Evolutionary conservation across 2,329 filamentous ascomycete genomes (phyloP), one percentile per base, ranked within the genome.

Genomic region (Ophiostoma triangulosporum): DNA sequence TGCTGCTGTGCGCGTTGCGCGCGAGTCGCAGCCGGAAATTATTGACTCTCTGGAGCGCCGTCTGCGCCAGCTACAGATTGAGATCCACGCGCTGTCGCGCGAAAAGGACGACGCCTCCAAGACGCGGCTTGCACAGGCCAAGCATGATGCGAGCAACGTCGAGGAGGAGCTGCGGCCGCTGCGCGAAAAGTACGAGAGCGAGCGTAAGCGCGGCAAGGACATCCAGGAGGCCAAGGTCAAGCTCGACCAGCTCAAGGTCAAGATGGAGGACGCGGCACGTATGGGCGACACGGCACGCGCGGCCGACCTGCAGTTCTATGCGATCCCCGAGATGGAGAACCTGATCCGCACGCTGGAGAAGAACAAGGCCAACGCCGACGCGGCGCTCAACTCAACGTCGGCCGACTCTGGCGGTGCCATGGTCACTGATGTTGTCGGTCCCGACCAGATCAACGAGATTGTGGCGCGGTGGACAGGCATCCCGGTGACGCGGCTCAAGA

Each of bases 371-470:
- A 79, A 78, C 48, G 85, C 86, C 3, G 93, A 97, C 65, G 84
- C 82, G 9, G 78, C 77, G 14, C 71, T 83, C n/a, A 81, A 73
- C 61, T 70, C 72, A 6, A 67, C 65, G 9, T 71, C 70, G 29
- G 70, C 71, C 27, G 86, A 86, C 33, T 69, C 74, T 4, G 78
- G 79, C 53, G 80, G 82, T 52, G 80, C 87, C 24, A 83, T 97
- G 67, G 78, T 97, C 53, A 94, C 90, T 3, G 93, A 98, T 65
- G 80, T 93, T 48, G 93, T 98, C 60, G 93, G 93, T 6, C 89
- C 90, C 11, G 93, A 98, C 59, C 90, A 98, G 68, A 98, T 98
- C 76, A 97, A 98, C 66, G 91, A 97, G 65, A 98, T 98, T 57
- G 93, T 98, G 52, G 86, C 86, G 53, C 84, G 89, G 57, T 96